A percentile compares a stretch with the other conserved stretches of the same genome.
phyloP scores from a whole-genome alignment of 129 eudicot species.

The Helianthus annuus region DNA sequence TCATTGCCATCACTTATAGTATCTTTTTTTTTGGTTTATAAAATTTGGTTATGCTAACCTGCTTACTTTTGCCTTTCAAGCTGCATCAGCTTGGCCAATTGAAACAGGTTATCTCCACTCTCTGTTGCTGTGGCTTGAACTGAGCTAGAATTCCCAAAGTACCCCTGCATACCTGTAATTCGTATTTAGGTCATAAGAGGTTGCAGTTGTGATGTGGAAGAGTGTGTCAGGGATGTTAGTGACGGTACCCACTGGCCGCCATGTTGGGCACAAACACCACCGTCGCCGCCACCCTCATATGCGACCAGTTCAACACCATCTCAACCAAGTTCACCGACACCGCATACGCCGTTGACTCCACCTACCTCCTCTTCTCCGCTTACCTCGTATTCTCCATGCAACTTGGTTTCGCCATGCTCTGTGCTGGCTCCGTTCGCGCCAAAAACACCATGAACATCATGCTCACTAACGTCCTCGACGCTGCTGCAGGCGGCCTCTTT shows the following conservation, averaged over 20 bases:
- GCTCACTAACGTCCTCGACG: conserved; percentile 57
- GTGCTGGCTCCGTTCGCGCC: conserved; percentile 63
- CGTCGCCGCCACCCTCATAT: conserved; percentile 46
- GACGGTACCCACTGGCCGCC: conserved; percentile 21
- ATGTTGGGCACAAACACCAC: conserved; percentile 55
- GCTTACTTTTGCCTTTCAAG: no score
- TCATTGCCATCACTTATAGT: no score
- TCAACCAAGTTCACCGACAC: conserved; percentile 50
- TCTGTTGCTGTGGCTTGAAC: no score
- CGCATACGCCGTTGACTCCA: conserved; percentile 45
- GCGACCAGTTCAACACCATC: conserved; percentile 38
- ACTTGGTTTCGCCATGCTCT: conserved; percentile 63
- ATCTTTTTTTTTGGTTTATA: no score
- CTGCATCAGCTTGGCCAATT: no score
- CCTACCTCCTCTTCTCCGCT: conserved; percentile 56
- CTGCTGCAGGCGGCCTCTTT: conserved; percentile 55
- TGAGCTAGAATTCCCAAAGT: no score
- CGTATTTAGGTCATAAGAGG: no score
- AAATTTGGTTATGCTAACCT: no score
- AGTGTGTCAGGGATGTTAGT: no score
- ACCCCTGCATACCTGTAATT: no score
- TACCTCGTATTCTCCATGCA: conserved; percentile 62
- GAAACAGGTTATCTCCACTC: no score
- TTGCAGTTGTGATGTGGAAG: no score
- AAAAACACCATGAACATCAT: conserved; percentile 74